phyloP scores from a whole-genome alignment of 768 basidiomycete genomes.

The Crepidotus variabilis region DNA sequence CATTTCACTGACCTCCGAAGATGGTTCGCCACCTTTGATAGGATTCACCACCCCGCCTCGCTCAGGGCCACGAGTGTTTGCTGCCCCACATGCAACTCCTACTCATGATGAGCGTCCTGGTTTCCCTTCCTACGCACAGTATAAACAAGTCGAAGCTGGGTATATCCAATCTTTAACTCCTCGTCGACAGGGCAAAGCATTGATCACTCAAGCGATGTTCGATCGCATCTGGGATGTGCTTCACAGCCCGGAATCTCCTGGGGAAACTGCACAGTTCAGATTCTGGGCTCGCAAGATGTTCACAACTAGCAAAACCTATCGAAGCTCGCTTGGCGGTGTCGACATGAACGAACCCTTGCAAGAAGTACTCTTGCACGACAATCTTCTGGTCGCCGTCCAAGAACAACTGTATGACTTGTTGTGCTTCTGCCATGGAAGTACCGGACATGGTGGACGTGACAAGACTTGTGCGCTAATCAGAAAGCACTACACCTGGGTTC shows the following conservation, averaged over 20 bases:
- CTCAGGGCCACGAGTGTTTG: not conserved
- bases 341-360: conserved; percentile 15
- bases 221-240: conserved; percentile 72
- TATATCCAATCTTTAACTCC: conserved; percentile 60
- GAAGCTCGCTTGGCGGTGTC: conserved; percentile 18
- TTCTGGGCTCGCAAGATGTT: conserved; percentile 89
- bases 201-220: conserved; percentile 69
- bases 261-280: conserved; percentile 65
- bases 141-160: conserved; percentile 50
- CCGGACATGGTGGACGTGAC: conserved; percentile 74
- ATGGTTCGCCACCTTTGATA: not conserved
- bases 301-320: conserved; percentile 36
- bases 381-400: conserved; percentile 69
- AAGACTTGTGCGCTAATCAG: conserved; percentile 68
- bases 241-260: conserved; percentile 41
- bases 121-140: conserved; percentile 60
- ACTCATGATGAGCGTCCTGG: conserved; percentile 30
- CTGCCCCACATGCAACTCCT: not conserved
- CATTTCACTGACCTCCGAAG: not conserved
- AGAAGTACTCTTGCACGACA: conserved; percentile 65
- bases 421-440: conserved; percentile 64
- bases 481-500: conserved; percentile 76
- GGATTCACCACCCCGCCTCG: not conserved
- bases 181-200: conserved; percentile 58
- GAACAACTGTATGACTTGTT: conserved; percentile 79